Evolutionary conservation across 2,329 filamentous ascomycete species (phyloP).

Genomic region (Plectosphaerella plurivora): DNA sequence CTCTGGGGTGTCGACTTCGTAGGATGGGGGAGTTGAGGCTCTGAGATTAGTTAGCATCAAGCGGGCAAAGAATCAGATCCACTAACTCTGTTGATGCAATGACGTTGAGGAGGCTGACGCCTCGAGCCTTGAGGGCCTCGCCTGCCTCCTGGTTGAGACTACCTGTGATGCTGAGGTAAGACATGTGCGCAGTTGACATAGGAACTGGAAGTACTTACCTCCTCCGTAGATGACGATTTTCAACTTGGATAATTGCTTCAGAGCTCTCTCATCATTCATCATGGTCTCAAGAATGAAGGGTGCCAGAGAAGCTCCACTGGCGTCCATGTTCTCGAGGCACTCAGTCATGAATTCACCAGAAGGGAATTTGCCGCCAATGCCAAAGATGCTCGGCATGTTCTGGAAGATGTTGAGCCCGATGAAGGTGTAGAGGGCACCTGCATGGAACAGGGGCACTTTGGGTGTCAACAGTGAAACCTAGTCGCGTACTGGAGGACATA

Average conservation of each 20-base stretch:
- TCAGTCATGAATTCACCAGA: conserved; percentile 26
- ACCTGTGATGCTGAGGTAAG: not conserved
- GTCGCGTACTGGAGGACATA: conserved; percentile 1
- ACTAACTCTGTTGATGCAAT: conserved; percentile 39
- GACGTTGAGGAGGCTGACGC: conserved; percentile 27
- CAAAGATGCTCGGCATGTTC: conserved; percentile 19
- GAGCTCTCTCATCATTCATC: conserved; percentile 23
- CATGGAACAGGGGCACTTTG: conserved; percentile 33
- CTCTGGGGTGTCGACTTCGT: not conserved
- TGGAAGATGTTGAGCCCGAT: conserved; percentile 23
- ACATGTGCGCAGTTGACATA: conserved; percentile 15
- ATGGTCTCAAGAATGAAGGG: conserved; percentile 40
- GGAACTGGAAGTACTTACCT: conserved; percentile 19
- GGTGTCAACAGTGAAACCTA: conserved; percentile 4
- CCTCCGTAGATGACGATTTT: conserved; percentile 30
- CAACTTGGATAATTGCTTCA: conserved; percentile 23
- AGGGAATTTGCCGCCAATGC: conserved; percentile 26
- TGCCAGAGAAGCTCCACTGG: conserved; percentile 23
- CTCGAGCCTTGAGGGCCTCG: conserved; percentile 27
- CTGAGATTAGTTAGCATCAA: conserved; percentile 14
- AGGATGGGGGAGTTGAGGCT: conserved; percentile 23
- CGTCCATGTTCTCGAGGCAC: conserved; percentile 19
- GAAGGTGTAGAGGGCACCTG: conserved; percentile 23
- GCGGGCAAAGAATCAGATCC: not conserved
- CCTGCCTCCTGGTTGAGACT: conserved; percentile 28